Evolutionary conservation across 805 yeast genomes (phyloP).

Genomic region (Candida hungchunana): DNA sequence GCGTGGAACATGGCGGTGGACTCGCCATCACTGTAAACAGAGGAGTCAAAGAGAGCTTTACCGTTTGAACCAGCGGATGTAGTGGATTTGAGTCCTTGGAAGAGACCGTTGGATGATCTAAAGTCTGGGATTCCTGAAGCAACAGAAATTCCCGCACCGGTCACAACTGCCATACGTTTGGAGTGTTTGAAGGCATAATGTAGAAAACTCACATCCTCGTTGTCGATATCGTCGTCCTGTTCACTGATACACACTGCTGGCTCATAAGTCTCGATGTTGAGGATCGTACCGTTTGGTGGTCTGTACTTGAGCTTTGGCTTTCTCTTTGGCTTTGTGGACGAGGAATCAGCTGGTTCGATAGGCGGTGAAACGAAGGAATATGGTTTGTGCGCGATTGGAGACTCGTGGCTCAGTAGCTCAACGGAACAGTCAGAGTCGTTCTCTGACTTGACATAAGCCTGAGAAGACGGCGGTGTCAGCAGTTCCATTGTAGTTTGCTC

Average conservation of each 20-base stretch:
- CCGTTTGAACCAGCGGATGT: constrained; percentile 42
- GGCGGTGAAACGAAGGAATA: too few species aligned
- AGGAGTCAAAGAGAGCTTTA: constrained; percentile 74
- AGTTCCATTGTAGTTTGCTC: constrained; percentile 19
- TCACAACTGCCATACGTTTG: constrained; percentile 55
- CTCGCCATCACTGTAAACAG: constrained; percentile 62
- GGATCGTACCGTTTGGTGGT: constrained; percentile 42
- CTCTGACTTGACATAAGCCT: constrained; percentile 8
- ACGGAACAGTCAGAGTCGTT: neutral
- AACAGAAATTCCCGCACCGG: constrained; percentile 92
- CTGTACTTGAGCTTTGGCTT: constrained; percentile 44
- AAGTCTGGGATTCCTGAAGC: constrained; percentile 90
- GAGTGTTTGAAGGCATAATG: constrained; percentile 52
- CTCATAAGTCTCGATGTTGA: constrained; percentile 32
- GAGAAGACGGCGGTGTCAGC: constrained; percentile 28
- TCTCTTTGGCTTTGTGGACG: constrained; percentile 25
- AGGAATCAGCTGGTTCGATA: too few species aligned
- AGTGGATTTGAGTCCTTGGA: constrained; percentile 44
- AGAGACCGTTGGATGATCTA: constrained; percentile 74
- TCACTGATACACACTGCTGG: constrained; percentile 25
- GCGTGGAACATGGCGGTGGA: constrained; percentile 65
- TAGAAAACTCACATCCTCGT: constrained; percentile 43
- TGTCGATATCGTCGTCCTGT: constrained; percentile 31
- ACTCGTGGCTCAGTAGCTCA: constrained; percentile 1
- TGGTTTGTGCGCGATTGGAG: too few species aligned